Conservation (phyloP, 805 yeast species). For the Kodamaea neixiangensis region DNA sequence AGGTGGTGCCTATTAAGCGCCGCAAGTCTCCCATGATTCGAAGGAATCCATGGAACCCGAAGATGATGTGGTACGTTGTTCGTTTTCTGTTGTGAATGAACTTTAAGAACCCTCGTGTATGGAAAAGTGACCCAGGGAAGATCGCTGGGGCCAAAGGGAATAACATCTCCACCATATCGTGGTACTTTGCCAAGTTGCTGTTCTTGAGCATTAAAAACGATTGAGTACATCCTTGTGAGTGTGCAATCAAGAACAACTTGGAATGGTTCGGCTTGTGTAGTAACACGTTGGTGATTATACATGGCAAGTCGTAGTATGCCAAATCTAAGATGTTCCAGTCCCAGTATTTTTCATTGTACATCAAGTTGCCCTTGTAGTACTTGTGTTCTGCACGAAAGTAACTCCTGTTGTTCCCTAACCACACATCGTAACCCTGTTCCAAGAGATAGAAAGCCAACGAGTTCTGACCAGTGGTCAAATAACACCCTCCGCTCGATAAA, state of each 20-base stretch:
- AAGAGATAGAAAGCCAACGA: conserved; percentile 65
- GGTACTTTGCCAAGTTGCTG: conserved; percentile 33
- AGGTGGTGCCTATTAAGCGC: conserved; percentile 35
- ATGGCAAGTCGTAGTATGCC: conserved; percentile 76
- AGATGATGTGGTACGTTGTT: conserved; percentile 48
- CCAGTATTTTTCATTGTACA: conserved; percentile 67
- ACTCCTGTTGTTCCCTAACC: conserved; percentile 91
- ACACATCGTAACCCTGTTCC: conserved; percentile 72
- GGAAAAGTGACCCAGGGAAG: conserved; percentile 77
- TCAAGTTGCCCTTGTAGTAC: conserved; percentile 31
- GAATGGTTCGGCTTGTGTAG: conserved; percentile 37
- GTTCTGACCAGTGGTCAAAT: conserved; percentile 76
- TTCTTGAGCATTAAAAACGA: conserved; percentile 66
- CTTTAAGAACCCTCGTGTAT: conserved; percentile 59
- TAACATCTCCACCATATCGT: conserved; percentile 62
- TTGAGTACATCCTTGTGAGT: conserved; percentile 94
- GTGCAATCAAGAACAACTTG: conserved; percentile 69
- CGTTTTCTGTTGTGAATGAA: conserved; percentile 58
- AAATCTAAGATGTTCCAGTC: conserved; percentile 89
- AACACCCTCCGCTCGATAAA: conserved; percentile 84
- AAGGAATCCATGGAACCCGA: conserved; percentile 79
- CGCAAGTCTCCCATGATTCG: conserved; percentile 71
- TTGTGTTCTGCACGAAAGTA: conserved; percentile 75
- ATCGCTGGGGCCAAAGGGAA: conserved; percentile 89
- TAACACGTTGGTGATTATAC: conserved; percentile 64